phyloP scores from a whole-genome alignment of 202 grass and related monocot species.

The Carex arenaria region DNA sequence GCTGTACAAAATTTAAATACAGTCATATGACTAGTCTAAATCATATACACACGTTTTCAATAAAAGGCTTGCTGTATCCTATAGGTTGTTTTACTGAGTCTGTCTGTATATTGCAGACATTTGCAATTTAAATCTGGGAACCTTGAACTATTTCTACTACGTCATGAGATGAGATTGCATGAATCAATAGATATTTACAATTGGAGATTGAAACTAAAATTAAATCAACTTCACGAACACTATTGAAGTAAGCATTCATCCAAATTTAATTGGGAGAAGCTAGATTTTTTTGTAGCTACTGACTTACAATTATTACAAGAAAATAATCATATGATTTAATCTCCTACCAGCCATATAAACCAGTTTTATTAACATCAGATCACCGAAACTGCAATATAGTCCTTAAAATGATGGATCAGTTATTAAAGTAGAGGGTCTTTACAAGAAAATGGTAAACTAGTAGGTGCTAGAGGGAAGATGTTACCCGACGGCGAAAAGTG shows the following conservation, averaged over 20 bases:
- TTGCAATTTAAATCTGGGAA: background rate
- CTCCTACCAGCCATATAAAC: background rate
- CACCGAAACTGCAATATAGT: background rate
- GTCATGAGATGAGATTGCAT: background rate
- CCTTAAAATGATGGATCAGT: background rate
- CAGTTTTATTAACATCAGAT: background rate
- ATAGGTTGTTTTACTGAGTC: background rate
- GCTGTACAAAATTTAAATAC: constrained; percentile 41
- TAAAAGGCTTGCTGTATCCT: background rate
- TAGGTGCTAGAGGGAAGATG: background rate
- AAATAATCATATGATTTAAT: background rate
- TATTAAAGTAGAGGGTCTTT: background rate
- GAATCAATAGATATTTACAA: background rate
- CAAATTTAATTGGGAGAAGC: background rate
- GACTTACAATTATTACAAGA: background rate
- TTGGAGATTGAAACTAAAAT: background rate
- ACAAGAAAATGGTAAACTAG: background rate
- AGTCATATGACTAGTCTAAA: background rate
- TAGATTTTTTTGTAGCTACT: background rate
- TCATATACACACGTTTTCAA: constrained; percentile 1
- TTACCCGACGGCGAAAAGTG: constrained; percentile 94
- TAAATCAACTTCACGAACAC: background rate
- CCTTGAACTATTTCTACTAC: background rate
- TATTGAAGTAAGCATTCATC: background rate
- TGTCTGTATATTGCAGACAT: background rate